Evolutionary conservation across 108 stramenopile species (phyloP), one percentile per base, ranked within the genome.

Genomic region (Asterionellopsis glacialis): DNA sequence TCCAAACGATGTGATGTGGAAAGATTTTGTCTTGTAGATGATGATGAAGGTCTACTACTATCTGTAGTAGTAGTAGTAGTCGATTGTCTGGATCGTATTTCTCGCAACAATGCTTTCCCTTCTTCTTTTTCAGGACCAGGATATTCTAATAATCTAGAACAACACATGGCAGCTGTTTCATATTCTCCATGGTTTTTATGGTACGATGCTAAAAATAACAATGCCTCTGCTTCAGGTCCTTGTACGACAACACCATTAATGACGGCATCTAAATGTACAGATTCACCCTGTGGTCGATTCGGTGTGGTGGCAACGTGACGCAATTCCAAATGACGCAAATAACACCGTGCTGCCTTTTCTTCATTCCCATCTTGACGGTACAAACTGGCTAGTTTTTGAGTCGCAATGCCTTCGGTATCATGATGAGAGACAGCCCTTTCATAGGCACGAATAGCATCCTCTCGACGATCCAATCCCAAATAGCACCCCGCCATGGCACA

Each of bases 121-220:
- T 95, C 83, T 58, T 95, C 93, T 55, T 93, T 94, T 70, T 96
- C 97, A 22, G 95, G 91, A 15, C 97, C 97, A 9, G 92, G 81
- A 74, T 91, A 96, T 56, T 95, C 94, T 41, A 96, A 76, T 58
- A 98, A 75, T 43, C 94, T 72, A 43, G 79, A 79, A 64, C 88
- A 89, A 33, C 86, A 82, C 27, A 85, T 42, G 21, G 88, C 84
- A 1, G 97, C 93, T 38, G 70, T 79, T 49, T 87, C 83, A 48
- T 77, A 87, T 60, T 95, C 87, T 12, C 76, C 70, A 48, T 81
- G 79, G 41, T 88, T 69, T 22, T 85, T 84, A 69, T 93, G 80
- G 56, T 91, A 87, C 44, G 87, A 71, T 6, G 93, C 92, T 55
- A 98, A 77, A 63, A 82, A 95, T 6, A 96, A 59, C 52, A 95